Base-by-base conservation (phyloP, 768 basidiomycete genomes). In the Coprinopsis strossmayeri region DNA sequence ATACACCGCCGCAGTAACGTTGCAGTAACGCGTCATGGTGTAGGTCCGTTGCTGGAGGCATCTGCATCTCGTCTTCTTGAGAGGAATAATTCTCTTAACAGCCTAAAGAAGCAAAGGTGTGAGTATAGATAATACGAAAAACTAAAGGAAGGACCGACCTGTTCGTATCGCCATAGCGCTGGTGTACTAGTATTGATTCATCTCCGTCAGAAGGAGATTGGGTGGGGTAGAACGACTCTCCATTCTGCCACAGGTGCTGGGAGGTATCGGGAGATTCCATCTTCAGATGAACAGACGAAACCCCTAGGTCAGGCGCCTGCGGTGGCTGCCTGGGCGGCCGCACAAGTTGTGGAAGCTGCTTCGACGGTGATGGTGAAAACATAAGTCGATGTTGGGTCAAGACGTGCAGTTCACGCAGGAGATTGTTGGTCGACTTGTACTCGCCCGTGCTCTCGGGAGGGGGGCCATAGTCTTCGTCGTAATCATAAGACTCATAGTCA, bases 331-430 rank as follows among this genome's bases (percentile, higher is more conserved):
- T 30, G 45, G 32, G 21, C 18, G 10, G 18, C 3, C 41, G 50
- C 23, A 18, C 17, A 38, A 17, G 41, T 5, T 9, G 20, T 42
- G 9, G 18, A 23, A 15, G 50, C 49, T 20, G 25, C 32, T 12
- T 41, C 5, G 25, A 44, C 18, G 17, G 34, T 23, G 63, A 44
- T 2, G 65, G 57, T 11, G 67, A 54, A 56, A 71, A 79, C 21
- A 80, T 50, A 27, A 79, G 66, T 43, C 85, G 73, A 57, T 86
- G 82, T 46, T 84, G 78, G 54, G 84, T 74, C 20, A 82, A 70
- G 32, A 78, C 71, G 56, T 90, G 87, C 45, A 89, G 61, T 56
- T 88, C 80, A 49, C 84, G 79, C 30, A 91, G 76, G 54, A 86
- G 65, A 40, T 55, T 74, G 63, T 91, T 91, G 48, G 77, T 69